Evolutionary conservation across 1,284 basidiomycete species (phyloP), one percentile per base, ranked within the genome.

Genomic region (Pseudozyma sp.): DNA sequence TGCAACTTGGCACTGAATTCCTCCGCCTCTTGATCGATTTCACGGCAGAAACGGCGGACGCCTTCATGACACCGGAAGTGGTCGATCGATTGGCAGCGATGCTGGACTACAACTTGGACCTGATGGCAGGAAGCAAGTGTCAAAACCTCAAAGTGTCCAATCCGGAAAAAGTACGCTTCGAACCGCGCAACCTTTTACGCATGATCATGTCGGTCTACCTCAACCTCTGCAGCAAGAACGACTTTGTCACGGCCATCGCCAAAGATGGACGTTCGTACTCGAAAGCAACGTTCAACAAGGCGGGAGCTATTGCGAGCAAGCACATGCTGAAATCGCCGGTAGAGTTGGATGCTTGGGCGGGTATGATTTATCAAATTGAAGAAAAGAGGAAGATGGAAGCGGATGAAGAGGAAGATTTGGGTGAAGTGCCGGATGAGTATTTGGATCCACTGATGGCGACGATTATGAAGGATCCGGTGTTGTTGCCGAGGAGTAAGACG

Each of bases 1-100:
- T 92, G 9, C 91, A 91, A 35, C 89, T 97, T 36, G 93, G 94
- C 19, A 90, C 92, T 70, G 93, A 93, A 35, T 95, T 94, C 13
- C 91, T 99, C 31, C 91, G 92, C 51, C 88, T 98, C 21, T 89
- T 99, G 73, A 94, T 93, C 83, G 89, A 93, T 59, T 96, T 99
- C 86, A 97, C 96, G 0, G 92, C 90, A 0, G 93, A 97, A 83
- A 93, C 94, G 0, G 93, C 92, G 81, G 90, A 89, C 44, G 94
- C 96, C 0, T 99, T 99, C 86, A 92, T 98, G 90, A 92, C 93
- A 85, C 92, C 93, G 3, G 97, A 99, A 86, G 97, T 99, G 60
- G 94, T 99, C 35, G 92, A 96, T 82, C 90, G 93, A 43, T 89
- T 99, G 16, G 96, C 97, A 4, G 95, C 95, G 0, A 98, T 98